phyloP scores from a whole-genome alignment of 768 basidiomycete genomes.

The Tylopilus vinaceipallidus region DNA sequence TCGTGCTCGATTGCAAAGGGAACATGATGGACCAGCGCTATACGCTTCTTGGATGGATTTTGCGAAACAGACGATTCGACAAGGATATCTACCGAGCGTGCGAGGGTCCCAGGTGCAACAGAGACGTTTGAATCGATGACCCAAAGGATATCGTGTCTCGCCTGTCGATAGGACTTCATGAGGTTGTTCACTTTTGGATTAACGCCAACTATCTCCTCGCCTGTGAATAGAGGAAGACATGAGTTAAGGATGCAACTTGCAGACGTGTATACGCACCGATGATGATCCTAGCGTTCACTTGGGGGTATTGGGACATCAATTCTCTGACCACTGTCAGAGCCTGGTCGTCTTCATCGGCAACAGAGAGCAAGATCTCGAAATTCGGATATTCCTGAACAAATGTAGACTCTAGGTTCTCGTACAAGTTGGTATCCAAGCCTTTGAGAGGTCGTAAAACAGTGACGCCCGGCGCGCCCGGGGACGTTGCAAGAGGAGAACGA shows the following conservation, averaged over 20 bases:
- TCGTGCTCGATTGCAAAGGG: constrained; percentile 82
- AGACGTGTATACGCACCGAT: constrained; percentile 53
- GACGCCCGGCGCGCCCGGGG: constrained; percentile 72
- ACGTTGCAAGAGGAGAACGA: constrained; percentile 56
- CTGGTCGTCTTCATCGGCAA: constrained; percentile 87
- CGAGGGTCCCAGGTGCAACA: constrained; percentile 73
- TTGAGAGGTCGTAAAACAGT: constrained; percentile 93
- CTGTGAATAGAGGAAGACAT: constrained; percentile 37
- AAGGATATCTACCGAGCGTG: constrained; percentile 81
- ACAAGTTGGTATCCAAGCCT: constrained; percentile 93
- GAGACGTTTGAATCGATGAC: constrained; percentile 95
- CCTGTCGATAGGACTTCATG: constrained; percentile 75
- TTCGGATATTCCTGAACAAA: constrained; percentile 90
- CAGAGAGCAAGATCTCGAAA: constrained; percentile 87
- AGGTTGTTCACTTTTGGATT: constrained; percentile 99
- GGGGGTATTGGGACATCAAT: constrained; percentile 74
- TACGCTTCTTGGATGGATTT: constrained; percentile 39
- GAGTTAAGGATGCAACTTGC: not conserved
- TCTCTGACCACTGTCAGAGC: constrained; percentile 81
- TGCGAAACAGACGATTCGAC: constrained; percentile 39
- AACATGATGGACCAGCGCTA: constrained; percentile 93
- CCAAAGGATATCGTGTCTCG: constrained; percentile 90
- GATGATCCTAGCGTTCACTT: constrained; percentile 68
- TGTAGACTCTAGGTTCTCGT: constrained; percentile 92
- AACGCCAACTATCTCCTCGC: constrained; percentile 80